Evolutionary conservation across 805 yeast genomes (phyloP).

Genomic region (Yamadazyma scolyti): DNA sequence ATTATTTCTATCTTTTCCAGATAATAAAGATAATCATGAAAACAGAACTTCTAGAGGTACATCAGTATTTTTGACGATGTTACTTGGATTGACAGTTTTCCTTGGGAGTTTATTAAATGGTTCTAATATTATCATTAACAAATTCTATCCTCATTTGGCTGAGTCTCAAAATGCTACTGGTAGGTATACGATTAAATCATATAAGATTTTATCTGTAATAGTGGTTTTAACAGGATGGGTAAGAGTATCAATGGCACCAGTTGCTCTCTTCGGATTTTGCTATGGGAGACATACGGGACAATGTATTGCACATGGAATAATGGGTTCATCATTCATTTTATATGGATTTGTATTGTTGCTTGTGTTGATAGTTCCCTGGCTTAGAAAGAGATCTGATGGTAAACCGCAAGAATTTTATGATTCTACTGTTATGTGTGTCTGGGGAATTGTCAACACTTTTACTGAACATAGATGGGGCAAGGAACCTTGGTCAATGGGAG

Average conservation of each 20-base stretch:
- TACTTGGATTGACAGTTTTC: constrained; percentile 46
- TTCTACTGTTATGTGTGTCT: constrained; percentile 69
- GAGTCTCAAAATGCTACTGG: constrained; percentile 16
- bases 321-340: constrained; percentile 84
- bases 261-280: constrained; percentile 85
- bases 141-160: constrained; percentile 31
- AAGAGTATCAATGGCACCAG: constrained; percentile 74
- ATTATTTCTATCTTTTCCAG: constrained; percentile 58
- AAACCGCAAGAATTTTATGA: constrained; percentile 76
- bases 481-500: constrained; percentile 89
- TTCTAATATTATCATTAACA: constrained; percentile 37
- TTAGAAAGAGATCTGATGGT: constrained; percentile 40
- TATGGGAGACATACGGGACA: constrained; percentile 83
- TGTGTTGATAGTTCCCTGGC: constrained; percentile 73
- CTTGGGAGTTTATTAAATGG: constrained; percentile 57
- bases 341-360: constrained; percentile 72
- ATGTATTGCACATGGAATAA: constrained; percentile 94
- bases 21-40: constrained; percentile 56
- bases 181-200: constrained; percentile 6
- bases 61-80: constrained; percentile 55
- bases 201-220: constrained; percentile 47
- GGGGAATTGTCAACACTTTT: constrained; percentile 94
- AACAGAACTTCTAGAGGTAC: constrained; percentile 66
- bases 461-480: constrained; percentile 95
- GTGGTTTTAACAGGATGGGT: constrained; percentile 68